These are phyloP conservation scores for Macrotyloma uniflorum DNA, from an alignment of 306 rosid species.

Conservation along the genomic window DNA sequence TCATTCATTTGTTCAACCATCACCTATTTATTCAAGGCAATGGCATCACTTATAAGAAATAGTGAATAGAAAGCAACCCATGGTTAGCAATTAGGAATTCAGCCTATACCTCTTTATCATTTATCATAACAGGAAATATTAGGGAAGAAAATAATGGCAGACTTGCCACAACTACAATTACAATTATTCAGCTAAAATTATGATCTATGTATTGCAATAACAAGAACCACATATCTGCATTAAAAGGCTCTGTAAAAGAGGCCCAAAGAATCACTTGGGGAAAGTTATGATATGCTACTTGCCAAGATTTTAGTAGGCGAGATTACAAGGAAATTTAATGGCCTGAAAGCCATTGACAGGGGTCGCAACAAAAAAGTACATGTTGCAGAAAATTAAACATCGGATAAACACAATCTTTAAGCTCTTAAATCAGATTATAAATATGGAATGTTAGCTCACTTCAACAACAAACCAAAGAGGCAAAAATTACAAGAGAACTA, in stretches of 20 bases:
- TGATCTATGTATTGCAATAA: neutral
- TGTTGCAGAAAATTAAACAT: neutral
- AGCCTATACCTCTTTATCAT: too few relatives aligned
- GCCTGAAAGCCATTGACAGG: neutral
- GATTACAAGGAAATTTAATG: neutral
- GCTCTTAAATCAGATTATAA: neutral
- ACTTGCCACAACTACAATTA: neutral
- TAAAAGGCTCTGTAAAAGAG: neutral
- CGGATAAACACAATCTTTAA: neutral
- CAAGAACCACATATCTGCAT: too few relatives aligned
- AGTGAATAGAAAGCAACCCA: neutral
- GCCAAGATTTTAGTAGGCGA: neutral
- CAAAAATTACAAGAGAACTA: neutral
- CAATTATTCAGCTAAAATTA: neutral
- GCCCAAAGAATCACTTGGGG: neutral
- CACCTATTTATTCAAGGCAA: neutral
- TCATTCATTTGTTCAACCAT: neutral
- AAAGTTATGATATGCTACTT: neutral
- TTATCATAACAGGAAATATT: too few relatives aligned
- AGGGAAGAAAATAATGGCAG: neutral
- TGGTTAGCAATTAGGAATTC: neutral
- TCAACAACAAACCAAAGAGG: neutral
- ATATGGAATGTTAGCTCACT: neutral
- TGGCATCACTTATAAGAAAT: neutral
- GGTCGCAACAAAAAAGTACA: neutral